Percentiles rank a stretch among this genome's conserved stretches.
Evolutionary conservation across 345 rosid genomes (phyloP).

Genomic region (Dipteronia dyeriana): DNA sequence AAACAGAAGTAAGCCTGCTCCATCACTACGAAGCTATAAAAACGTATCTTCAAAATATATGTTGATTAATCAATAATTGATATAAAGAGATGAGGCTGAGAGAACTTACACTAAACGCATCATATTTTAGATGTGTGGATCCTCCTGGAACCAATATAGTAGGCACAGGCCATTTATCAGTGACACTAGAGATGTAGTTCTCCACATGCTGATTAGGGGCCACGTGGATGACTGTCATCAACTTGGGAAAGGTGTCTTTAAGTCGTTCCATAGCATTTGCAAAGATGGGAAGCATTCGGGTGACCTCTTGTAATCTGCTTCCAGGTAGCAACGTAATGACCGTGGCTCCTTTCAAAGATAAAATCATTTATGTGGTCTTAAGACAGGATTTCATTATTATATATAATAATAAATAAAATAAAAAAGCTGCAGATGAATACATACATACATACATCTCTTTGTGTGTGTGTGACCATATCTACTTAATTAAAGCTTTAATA

Average conservation of each 20-base stretch:
- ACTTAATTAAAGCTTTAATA: neutral
- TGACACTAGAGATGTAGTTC: slow-evolving; percentile 37
- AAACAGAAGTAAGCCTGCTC: too few relatives aligned
- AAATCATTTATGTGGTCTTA: slow-evolving; percentile 2
- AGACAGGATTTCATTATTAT: neutral
- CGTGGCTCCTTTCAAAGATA: slow-evolving; percentile 53
- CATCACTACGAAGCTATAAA: too few relatives aligned
- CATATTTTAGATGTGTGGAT: slow-evolving; percentile 59
- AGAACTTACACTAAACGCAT: slow-evolving; percentile 71
- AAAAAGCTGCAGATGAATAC: neutral
- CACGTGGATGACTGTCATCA: slow-evolving; percentile 62
- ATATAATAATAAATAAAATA: neutral
- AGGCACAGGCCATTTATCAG: slow-evolving; percentile 76
- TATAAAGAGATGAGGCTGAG: slow-evolving; percentile 9
- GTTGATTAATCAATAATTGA: neutral
- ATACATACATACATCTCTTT: neutral
- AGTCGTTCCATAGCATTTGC: slow-evolving; percentile 49
- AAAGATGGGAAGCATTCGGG: slow-evolving; percentile 85
- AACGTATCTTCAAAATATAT: too few relatives aligned
- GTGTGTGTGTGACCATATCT: neutral
- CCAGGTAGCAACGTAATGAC: slow-evolving; percentile 82
- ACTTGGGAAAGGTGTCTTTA: slow-evolving; percentile 47
- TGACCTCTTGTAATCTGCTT: slow-evolving; percentile 92
- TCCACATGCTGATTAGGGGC: slow-evolving; percentile 80
- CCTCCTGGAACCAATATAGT: slow-evolving; percentile 72